Evolutionary conservation across 129 eudicot species (phyloP).

Genomic region (Rutidosis leptorrhynchoides): DNA sequence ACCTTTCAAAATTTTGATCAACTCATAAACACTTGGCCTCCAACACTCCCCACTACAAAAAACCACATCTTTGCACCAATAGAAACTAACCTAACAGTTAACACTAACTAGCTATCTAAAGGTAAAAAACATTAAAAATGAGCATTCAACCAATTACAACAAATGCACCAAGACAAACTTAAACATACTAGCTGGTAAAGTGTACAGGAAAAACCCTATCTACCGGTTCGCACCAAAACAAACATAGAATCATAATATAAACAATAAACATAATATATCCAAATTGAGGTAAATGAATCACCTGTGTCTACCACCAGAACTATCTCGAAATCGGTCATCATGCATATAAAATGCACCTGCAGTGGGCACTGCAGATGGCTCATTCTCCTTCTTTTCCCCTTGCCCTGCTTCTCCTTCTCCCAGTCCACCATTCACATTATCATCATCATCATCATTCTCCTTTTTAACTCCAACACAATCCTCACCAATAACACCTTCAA

Average conservation of each 20-base stretch:
- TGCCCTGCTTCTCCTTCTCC: conserved; percentile 15
- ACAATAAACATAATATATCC: not conserved
- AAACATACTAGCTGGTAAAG: too few relatives aligned
- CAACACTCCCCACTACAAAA: not conserved
- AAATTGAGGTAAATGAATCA: conserved; percentile 20
- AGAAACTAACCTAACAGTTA: not conserved
- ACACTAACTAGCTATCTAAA: not conserved
- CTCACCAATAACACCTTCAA: conserved; percentile 28
- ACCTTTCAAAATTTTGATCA: not conserved
- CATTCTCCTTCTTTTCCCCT: conserved; percentile 67
- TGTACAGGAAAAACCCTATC: too few relatives aligned
- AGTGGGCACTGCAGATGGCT: conserved; percentile 90
- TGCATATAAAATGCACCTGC: conserved; percentile 99
- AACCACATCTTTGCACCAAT: not conserved
- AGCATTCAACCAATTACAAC: not conserved
- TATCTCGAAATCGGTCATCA: conserved; percentile 81
- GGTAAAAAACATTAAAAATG: not conserved
- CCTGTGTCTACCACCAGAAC: conserved; percentile 74
- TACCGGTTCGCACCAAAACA: not conserved
- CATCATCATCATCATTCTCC: conserved; percentile 15
- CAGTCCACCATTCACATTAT: not conserved
- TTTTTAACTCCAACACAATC: conserved; percentile 25
- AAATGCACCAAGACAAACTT: not conserved
- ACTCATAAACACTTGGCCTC: not conserved
- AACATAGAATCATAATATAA: not conserved